These are phyloP conservation scores for Scopulariopsis brevicaulis DNA, from an alignment of 2,329 filamentous ascomycete genomes.

Conservation along the genomic window DNA sequence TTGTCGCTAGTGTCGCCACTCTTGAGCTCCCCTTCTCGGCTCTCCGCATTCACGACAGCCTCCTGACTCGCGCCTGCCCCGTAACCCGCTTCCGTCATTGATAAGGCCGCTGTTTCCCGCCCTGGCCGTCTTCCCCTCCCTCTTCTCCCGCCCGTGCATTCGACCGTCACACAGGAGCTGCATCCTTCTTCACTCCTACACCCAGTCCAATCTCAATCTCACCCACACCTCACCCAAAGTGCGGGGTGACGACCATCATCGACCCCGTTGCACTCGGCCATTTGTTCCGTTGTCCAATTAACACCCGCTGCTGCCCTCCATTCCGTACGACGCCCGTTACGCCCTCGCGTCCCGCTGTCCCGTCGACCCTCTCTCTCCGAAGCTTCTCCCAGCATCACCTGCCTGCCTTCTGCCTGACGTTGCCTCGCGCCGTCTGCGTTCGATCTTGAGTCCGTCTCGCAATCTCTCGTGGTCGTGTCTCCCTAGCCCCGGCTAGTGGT, in stretches of 20 bases:
- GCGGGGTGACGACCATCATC: conserved; percentile 11
- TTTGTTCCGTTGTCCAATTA: conserved; percentile 15
- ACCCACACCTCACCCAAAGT: conserved; percentile 3
- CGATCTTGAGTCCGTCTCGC: background rate
- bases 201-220: background rate
- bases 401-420: background rate
- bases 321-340: background rate
- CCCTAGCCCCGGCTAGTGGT: background rate
- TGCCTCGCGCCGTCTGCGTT: background rate
- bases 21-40: background rate
- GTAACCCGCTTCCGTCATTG: background rate
- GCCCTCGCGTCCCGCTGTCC: background rate
- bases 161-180: background rate
- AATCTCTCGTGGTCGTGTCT: conserved; percentile 2
- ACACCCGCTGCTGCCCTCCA: conserved; percentile 16
- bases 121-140: background rate
- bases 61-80: background rate
- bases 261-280: conserved; percentile 3
- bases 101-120: background rate
- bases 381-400: conserved; percentile 1
- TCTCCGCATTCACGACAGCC: background rate
- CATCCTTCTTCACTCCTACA: background rate
- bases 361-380: background rate
- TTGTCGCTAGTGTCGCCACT: background rate
- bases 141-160: background rate